A percentile compares a stretch with the other conserved stretches of the same genome.
These are phyloP conservation scores for Dichomitus squalens DNA, from an alignment of 1,284 basidiomycete genomes.

Conservation along the genomic window DNA sequence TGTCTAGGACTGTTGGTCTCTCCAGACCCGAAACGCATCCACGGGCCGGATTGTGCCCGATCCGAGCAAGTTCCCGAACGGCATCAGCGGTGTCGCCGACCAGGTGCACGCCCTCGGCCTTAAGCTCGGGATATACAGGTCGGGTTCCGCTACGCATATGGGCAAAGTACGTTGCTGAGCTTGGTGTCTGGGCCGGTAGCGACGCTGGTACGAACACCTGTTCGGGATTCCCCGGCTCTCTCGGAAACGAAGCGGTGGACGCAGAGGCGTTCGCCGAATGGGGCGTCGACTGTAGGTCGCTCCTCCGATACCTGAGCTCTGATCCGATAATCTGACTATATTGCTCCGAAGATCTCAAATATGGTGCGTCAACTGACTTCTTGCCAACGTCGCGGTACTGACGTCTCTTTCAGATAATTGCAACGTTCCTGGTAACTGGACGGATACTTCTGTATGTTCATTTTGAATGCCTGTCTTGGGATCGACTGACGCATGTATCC, in stretches of 20 bases:
- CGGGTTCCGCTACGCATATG: not conserved
- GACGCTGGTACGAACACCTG: conserved; percentile 57
- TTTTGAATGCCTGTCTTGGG: not conserved
- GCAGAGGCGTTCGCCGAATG: conserved; percentile 53
- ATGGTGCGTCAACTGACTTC: conserved; percentile 37
- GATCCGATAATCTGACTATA: not conserved
- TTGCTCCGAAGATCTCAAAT: conserved; percentile 47
- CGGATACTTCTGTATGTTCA: conserved; percentile 40
- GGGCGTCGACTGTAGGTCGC: conserved; percentile 50
- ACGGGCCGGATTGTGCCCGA: conserved; percentile 50
- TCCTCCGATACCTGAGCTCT: not conserved
- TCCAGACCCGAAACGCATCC: conserved; percentile 40
- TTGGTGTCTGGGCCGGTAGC: conserved; percentile 29
- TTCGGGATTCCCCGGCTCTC: conserved; percentile 52
- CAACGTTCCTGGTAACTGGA: conserved; percentile 55
- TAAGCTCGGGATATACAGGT: conserved; percentile 57
- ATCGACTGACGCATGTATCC: not conserved
- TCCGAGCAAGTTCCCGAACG: conserved; percentile 51
- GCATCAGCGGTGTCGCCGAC: conserved; percentile 46
- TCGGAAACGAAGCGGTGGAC: conserved; percentile 50
- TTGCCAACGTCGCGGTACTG: not conserved
- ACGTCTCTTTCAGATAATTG: conserved; percentile 48
- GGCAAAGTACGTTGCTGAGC: not conserved
- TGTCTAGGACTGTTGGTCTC: conserved; percentile 53
- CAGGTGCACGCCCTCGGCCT: conserved; percentile 51